Evolutionary conservation across 78 protist species (phyloP), one percentile per base, ranked within the genome.

Genomic region (Dictyostelium purpureum): DNA sequence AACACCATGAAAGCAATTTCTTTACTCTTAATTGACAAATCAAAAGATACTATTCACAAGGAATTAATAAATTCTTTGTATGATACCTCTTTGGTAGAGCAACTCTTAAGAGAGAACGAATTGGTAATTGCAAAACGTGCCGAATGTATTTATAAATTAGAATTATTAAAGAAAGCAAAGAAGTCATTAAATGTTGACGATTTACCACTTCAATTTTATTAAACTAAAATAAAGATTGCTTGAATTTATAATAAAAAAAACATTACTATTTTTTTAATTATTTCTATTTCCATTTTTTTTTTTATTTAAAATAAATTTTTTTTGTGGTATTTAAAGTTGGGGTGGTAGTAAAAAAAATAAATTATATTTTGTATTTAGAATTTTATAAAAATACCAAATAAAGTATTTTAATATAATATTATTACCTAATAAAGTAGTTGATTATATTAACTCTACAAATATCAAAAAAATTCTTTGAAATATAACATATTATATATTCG

Each of bases 1-100:
- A 77, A 67, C 21, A 97, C 96, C 4, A 99, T 98, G 63, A 97
- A 97, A 88, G 37, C 90, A 57, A 95, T 97, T 59, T 94, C 96
- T 89, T 89, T 71, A 45, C 59, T 87, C 87, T 88, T 98, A 40
- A 75, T 52, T 97, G 88, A 96, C 71, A 14, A 69, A 73, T 47
- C 93, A 33, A 96, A 95, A 49, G 96, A 94, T 38, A 18, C 18
- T 6, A 31, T 98, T 37, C 95, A 95, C 42, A 74, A 67, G 47
- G 97, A 87, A 31, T 95, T 98, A 24, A 43, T 95, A n/a, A 47
- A 63, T 6, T 43, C 38, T 9, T 76, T 97, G 12, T 98, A 96
- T 83, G 81, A 92, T 33, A 96, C 94, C 28, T 73, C 94, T 21
- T 19, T 80, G 70, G 89, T 98, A 12, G 96, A 92, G 16, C 94